Evolutionary conservation across 495 filamentous ascomycete genomes (phyloP), one percentile per base, ranked within the genome.

Genomic region (Apodospora peruviana): DNA sequence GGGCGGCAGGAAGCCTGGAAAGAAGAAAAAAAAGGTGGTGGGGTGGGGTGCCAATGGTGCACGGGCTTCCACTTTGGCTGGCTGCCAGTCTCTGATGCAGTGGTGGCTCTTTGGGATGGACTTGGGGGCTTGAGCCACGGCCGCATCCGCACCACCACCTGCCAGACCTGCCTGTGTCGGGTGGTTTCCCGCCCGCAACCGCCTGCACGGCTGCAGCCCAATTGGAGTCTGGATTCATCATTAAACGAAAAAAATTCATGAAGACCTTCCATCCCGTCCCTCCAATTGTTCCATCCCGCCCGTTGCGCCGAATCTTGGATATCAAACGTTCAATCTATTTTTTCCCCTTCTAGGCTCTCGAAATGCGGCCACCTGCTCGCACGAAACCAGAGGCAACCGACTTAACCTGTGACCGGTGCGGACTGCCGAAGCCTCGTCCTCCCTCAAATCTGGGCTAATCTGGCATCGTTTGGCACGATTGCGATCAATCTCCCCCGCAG

Each of bases 221-320:
- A 32, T n/a, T 45, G 44, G 27, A 29, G 22, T n/a, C 38, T 48
- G 46, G 35, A 48, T 24, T 34, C 40, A 45, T 39, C 27, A 32
- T 14, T 7, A 32, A 7, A 7, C 7, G 27, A 14, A 32, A 32
- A 32, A 7, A 14, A 32, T 14, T 7, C 7, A 14, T 32, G 27
- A 32, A 32, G 27, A 32, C 7, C 7, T 32, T 32, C 27, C 27
- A 32, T 32, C 27, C 27, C 27, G 27, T 32, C 27, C 27, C 27
- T 7, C 14, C 27, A 32, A 32, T 32, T 32, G 14, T 32, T 32
- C 7, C 7, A 32, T 32, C 27, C 27, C 27, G 27, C 27, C 27
- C 27, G 27, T 32, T 32, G 27, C 27, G 27, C 27, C 7, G 14
- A 32, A 32, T 32, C 27, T 7, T 32, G 27, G 27, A 32, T 32